Percentiles rank a stretch among this genome's conserved stretches.
phyloP scores from a whole-genome alignment of 441 rosid genomes.

The Gossypium schwendimanii region DNA sequence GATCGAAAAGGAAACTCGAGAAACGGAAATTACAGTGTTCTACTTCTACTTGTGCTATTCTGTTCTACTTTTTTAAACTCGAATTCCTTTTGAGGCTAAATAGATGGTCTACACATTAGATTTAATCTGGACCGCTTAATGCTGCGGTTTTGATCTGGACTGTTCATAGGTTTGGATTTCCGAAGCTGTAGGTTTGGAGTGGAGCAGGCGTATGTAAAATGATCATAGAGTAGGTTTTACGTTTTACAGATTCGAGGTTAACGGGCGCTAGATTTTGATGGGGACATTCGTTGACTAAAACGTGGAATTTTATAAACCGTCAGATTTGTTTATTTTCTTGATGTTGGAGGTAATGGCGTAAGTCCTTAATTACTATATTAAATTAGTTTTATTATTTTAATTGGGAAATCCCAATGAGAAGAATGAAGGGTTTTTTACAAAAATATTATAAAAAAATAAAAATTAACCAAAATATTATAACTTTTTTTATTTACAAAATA shows the following conservation, averaged over 20 bases:
- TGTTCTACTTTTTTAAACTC: neutral
- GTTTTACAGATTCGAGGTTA: constrained; percentile 5
- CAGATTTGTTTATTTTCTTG: too few relatives aligned
- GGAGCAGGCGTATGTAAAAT: neutral
- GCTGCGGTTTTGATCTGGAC: constrained; percentile 9
- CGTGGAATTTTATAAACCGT: neutral
- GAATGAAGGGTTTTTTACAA: too few relatives aligned
- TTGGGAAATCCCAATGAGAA: too few relatives aligned
- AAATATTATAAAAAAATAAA: too few relatives aligned
- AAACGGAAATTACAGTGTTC: neutral
- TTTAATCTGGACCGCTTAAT: constrained; percentile 25
- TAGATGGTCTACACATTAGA: neutral
- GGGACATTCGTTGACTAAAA: neutral
- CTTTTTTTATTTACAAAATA: too few relatives aligned
- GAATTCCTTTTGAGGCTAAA: neutral
- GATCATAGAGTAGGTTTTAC: too few relatives aligned
- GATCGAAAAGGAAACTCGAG: neutral
- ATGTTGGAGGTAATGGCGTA: too few relatives aligned
- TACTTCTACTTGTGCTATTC: too few relatives aligned
- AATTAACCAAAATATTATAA: too few relatives aligned
- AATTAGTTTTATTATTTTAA: too few relatives aligned
- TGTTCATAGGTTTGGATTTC: constrained; percentile 21
- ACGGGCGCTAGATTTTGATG: constrained; percentile 21
- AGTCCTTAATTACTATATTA: neutral
- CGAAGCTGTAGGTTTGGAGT: constrained; percentile 8